These are phyloP conservation scores for Pseudogymnoascus sp. DNA, from an alignment of 2,329 filamentous ascomycete species.

Conservation along the genomic window DNA sequence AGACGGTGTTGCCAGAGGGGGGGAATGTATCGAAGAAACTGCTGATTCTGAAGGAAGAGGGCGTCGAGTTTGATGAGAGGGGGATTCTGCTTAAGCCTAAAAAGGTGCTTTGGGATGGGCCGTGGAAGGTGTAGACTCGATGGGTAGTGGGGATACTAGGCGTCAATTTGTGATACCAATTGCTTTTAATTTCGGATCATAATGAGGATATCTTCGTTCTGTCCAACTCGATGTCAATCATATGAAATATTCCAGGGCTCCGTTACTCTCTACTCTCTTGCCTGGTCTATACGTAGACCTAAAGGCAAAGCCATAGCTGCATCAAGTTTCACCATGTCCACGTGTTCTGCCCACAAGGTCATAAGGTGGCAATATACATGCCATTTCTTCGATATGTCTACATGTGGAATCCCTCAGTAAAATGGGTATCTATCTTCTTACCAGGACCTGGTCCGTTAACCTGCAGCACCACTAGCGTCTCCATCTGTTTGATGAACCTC, in stretches of 20 bases:
- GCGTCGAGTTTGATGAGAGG: conserved; percentile 38
- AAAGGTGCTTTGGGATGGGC: conserved; percentile 3
- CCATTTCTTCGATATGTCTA: background rate
- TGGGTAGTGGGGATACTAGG: background rate
- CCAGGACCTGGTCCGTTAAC: conserved; percentile 9
- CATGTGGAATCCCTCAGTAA: conserved; percentile 4
- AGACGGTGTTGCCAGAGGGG: conserved; percentile 20
- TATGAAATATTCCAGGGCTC: background rate
- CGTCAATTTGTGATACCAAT: background rate
- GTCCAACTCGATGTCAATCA: background rate
- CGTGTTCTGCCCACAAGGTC: background rate
- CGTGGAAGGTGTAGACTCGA: background rate
- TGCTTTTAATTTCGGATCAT: background rate
- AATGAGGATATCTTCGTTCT: background rate
- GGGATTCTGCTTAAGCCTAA: conserved; percentile 30
- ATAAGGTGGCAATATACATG: background rate
- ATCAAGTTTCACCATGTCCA: background rate
- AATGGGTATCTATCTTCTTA: conserved; percentile 4
- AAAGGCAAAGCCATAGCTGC: too few relatives aligned
- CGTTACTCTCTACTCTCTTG: background rate
- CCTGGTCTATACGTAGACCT: too few relatives aligned
- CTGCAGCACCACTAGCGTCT: conserved; percentile 54
- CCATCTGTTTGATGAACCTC: conserved; percentile 71
- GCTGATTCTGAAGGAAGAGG: conserved; percentile 37
- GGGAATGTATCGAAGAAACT: conserved; percentile 41